phyloP scores from a whole-genome alignment of 805 yeast genomes.

The Saccharomycopsis microspora region DNA sequence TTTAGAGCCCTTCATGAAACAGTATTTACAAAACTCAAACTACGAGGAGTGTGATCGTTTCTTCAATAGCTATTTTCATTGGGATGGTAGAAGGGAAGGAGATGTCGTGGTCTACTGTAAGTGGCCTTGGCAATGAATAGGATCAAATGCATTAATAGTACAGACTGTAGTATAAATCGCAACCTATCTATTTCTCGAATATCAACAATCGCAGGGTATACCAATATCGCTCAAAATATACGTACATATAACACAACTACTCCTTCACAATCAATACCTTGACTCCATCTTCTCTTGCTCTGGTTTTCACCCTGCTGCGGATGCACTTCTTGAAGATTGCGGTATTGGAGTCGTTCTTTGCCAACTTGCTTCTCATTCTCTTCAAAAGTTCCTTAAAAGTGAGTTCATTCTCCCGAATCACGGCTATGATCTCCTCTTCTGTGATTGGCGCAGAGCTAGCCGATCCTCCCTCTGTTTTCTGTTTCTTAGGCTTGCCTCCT shows the following conservation, averaged over 20 bases:
- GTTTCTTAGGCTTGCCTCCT: not conserved
- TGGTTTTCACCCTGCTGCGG: conserved; percentile 43
- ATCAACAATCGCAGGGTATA: too few species aligned
- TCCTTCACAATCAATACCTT: conserved; percentile 14
- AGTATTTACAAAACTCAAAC: conserved; percentile 27
- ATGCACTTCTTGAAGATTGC: conserved; percentile 46
- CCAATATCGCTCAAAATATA: not conserved
- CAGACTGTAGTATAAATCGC: not conserved
- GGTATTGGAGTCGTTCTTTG: conserved; percentile 52
- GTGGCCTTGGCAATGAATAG: conserved; percentile 25
- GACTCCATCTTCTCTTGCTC: conserved; percentile 26
- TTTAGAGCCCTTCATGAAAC: conserved; percentile 34
- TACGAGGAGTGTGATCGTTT: conserved; percentile 42
- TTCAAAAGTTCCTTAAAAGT: conserved; percentile 55
- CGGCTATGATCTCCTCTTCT: conserved; percentile 56
- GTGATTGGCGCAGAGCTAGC: conserved; percentile 29
- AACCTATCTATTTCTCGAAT: too few species aligned
- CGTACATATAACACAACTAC: not conserved
- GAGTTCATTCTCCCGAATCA: conserved; percentile 34
- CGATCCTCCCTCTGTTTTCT: conserved; percentile 13
- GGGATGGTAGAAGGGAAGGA: conserved; percentile 75
- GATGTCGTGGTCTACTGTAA: conserved; percentile 56
- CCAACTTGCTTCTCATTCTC: conserved; percentile 49
- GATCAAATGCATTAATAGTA: not conserved
- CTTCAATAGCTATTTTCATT: conserved; percentile 75